phyloP scores from a whole-genome alignment of 2,329 filamentous ascomycete species.

The Sporothrix pseudoabietina region DNA sequence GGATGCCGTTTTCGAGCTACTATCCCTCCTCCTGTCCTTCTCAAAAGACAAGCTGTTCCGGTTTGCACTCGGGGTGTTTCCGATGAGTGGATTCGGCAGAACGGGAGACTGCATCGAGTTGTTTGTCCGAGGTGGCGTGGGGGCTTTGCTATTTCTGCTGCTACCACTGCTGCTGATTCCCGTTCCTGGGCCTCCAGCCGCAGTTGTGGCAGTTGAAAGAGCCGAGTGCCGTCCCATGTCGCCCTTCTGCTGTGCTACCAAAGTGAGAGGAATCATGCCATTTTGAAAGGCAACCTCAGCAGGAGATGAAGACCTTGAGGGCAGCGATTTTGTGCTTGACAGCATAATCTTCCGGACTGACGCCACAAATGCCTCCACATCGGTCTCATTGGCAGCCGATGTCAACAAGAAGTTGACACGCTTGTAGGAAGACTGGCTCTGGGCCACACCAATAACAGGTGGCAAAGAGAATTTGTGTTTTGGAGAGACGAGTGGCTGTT shows the following conservation, averaged over 20 bases:
- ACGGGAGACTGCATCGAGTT: slow-evolving; percentile 21
- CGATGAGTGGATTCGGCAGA: slow-evolving; percentile 3
- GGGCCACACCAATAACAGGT: slow-evolving; percentile 16
- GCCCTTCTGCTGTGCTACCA: slow-evolving; percentile 27
- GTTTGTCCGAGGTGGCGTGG: slow-evolving; percentile 6
- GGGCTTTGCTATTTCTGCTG: slow-evolving; percentile 20
- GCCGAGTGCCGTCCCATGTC: slow-evolving; percentile 15
- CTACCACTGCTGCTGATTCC: background rate
- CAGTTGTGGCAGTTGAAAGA: slow-evolving; percentile 18
- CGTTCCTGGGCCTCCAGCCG: slow-evolving; percentile 3
- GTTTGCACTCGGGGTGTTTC: background rate
- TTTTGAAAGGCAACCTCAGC: slow-evolving; percentile 4
- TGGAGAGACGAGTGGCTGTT: background rate
- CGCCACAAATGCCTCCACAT: slow-evolving; percentile 57
- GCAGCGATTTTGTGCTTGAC: slow-evolving; percentile 45
- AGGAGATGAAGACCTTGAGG: slow-evolving; percentile 41
- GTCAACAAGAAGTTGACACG: slow-evolving; percentile 60
- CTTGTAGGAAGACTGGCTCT: slow-evolving; percentile 38
- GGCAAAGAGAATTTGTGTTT: background rate
- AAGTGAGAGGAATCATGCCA: slow-evolving; percentile 7
- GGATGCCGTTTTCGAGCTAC: background rate
- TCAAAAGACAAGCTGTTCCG: background rate
- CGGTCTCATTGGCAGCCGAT: slow-evolving; percentile 55
- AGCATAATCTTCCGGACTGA: slow-evolving; percentile 55
- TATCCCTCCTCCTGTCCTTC: background rate